phyloP scores from a whole-genome alignment of 345 rosid genomes.

The Eucalyptus leucophloia region DNA sequence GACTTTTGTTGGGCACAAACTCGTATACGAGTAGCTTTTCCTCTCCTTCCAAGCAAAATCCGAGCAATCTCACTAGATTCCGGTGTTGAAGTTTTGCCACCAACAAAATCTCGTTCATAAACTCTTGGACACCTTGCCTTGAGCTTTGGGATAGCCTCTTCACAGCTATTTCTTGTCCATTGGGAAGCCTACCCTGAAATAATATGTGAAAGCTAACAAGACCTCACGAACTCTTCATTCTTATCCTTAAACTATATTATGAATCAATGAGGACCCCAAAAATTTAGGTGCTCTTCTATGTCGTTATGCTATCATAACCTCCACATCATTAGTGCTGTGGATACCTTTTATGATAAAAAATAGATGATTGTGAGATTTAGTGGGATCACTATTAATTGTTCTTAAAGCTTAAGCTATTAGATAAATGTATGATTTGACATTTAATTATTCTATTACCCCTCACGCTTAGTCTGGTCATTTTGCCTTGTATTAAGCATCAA shows the following conservation, averaged over 20 bases:
- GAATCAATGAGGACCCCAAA: background rate
- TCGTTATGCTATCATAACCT: background rate
- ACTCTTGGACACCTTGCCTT: conserved; percentile 10
- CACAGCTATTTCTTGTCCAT: conserved; percentile 29
- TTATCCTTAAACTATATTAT: background rate
- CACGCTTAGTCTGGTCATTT: too few relatives aligned
- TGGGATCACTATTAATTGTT: too few relatives aligned
- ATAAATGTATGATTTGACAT: too few relatives aligned
- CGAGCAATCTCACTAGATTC: background rate
- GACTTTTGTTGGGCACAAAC: background rate
- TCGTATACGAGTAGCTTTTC: background rate
- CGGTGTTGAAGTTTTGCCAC: background rate
- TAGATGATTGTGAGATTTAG: background rate
- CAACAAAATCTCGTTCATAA: background rate
- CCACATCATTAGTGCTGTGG: background rate
- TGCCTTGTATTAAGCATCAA: too few relatives aligned
- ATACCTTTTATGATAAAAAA: background rate
- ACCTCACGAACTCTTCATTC: background rate
- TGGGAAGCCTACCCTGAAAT: conserved; percentile 16
- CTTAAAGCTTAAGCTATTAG: too few relatives aligned
- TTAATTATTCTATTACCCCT: too few relatives aligned
- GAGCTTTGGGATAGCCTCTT: conserved; percentile 30
- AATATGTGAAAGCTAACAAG: background rate
- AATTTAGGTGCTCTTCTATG: background rate
- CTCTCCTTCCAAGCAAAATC: background rate